phyloP scores from a whole-genome alignment of 371 early-diverging fungal species.

The Catenaria anguillulae region DNA sequence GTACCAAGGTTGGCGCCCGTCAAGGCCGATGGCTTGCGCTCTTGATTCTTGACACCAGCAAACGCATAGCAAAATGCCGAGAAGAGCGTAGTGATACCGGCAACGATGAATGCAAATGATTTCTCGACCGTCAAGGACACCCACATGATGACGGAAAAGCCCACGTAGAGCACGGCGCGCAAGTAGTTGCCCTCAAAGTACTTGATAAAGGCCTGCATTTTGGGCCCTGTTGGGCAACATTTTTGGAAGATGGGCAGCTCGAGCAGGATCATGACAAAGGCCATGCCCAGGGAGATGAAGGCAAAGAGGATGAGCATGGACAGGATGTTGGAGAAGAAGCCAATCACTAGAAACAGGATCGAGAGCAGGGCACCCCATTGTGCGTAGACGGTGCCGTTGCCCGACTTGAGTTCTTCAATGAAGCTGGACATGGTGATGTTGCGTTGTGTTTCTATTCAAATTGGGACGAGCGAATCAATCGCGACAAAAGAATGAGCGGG shows the following conservation, averaged over 20 bases:
- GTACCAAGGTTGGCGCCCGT: conserved; percentile 2
- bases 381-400: conserved; percentile 4
- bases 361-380: conserved; percentile 1
- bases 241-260: not conserved
- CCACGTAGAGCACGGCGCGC: not conserved
- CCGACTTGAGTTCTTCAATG: conserved; percentile 1
- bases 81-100: not conserved
- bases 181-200: conserved; percentile 2
- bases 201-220: not conserved
- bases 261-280: conserved; percentile 1
- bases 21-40: not conserved
- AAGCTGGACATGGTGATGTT: not conserved
- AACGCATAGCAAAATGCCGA: not conserved
- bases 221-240: not conserved
- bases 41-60: not conserved
- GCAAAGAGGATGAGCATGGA: not conserved
- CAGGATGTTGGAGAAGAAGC: not conserved
- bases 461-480: no score
- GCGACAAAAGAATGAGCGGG: no score
- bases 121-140: not conserved
- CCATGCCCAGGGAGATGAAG: not conserved
- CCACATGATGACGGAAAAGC: not conserved
- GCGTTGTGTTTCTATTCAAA: no score
- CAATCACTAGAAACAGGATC: not conserved
- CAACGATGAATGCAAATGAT: not conserved